Percentiles rank a stretch among this genome's conserved stretches.
Evolutionary conservation across 805 yeast species (phyloP).

Genomic region (Zygoascus bituminiphila): DNA sequence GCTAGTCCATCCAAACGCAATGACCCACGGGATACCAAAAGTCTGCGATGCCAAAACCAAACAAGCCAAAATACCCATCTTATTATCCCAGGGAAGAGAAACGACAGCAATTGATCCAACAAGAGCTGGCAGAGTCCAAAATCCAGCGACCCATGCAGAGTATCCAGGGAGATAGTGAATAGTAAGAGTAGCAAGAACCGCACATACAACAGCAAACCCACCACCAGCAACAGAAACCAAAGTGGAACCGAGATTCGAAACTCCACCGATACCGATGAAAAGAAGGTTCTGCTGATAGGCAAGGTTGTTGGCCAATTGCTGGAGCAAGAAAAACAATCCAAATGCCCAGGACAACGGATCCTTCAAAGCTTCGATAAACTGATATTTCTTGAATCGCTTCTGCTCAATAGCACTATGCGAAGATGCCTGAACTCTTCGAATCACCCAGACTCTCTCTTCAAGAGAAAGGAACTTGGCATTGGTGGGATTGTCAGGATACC

Average conservation of each 20-base stretch:
- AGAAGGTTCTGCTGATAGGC: too few species aligned
- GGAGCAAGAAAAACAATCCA: constrained; percentile 32
- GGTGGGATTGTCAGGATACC: constrained; percentile 52
- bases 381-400: constrained; percentile 38
- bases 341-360: constrained; percentile 40
- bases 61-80: constrained; percentile 35
- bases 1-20: constrained; percentile 32
- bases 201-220: constrained; percentile 28
- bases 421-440: constrained; percentile 36
- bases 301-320: too few species aligned
- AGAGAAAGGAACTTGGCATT: constrained; percentile 39
- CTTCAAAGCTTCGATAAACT: constrained; percentile 41
- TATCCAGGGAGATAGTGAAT: too few species aligned
- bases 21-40: constrained; percentile 23
- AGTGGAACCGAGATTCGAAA: too few species aligned
- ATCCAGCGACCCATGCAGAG: constrained; percentile 24
- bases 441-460: constrained; percentile 46
- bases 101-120: too few species aligned
- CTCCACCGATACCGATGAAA: too few species aligned
- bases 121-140: too few species aligned
- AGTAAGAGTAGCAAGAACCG: constrained; percentile 29
- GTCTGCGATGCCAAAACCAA: constrained; percentile 35
- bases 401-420: constrained; percentile 37
- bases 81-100: too few species aligned
- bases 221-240: constrained; percentile 38